Evolutionary conservation across 2,329 filamentous ascomycete genomes (phyloP).

Genomic region (Colletotrichum eleusines): DNA sequence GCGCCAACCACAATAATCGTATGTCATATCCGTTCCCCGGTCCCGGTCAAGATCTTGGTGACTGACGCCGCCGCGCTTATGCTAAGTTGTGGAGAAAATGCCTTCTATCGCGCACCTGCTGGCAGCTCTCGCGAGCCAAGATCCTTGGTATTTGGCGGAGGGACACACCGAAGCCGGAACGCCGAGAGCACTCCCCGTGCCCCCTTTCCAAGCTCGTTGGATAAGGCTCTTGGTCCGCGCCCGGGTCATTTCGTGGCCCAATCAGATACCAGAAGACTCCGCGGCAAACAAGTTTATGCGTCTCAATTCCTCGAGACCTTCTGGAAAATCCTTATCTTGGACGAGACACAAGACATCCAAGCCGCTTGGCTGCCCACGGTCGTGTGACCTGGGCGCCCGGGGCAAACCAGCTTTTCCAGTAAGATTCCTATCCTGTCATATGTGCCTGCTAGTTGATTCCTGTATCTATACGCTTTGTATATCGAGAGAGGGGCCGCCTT

Average conservation of each 20-base stretch:
- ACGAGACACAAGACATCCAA: constrained; percentile 12
- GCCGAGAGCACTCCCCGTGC: background rate
- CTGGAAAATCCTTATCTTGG: constrained; percentile 18
- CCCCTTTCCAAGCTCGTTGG: too few relatives aligned
- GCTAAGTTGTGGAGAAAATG: constrained; percentile 13
- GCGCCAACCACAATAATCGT: background rate
- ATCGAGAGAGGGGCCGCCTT: background rate
- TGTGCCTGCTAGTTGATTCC: background rate
- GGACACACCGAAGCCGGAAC: background rate
- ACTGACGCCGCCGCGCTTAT: constrained; percentile 5
- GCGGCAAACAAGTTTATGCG: too few relatives aligned
- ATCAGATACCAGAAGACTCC: background rate
- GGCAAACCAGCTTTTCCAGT: background rate
- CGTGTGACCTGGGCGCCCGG: constrained; percentile 1
- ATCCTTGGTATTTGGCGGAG: too few relatives aligned
- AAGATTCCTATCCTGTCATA: background rate
- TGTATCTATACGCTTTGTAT: background rate
- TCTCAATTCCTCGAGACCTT: background rate
- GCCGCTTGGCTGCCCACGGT: constrained; percentile 24
- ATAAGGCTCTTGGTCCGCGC: background rate
- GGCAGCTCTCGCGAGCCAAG: background rate
- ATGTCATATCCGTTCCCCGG: too few relatives aligned
- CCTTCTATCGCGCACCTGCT: background rate
- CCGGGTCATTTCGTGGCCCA: background rate
- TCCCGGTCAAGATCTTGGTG: background rate